Evolutionary conservation across 2,329 filamentous ascomycete species (phyloP), one percentile per base, ranked within the genome.

Genomic region (Alternaria postmessia): DNA sequence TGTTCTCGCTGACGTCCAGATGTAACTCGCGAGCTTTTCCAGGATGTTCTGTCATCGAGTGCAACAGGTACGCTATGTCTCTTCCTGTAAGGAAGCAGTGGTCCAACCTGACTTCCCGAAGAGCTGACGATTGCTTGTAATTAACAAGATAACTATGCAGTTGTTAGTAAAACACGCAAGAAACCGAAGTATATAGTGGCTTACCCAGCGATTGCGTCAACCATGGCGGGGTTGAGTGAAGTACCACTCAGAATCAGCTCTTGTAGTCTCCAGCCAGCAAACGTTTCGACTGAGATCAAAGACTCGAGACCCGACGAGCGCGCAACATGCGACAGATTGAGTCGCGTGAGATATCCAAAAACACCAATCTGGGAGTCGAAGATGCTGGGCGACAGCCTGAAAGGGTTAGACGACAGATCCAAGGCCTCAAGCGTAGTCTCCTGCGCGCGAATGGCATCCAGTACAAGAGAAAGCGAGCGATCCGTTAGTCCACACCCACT

Each of bases 281-380:
- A 79, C 4, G 88, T 89, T 67, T 91, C 88, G 8, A 88, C 82
- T 12, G 87, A 83, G 52, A 91, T 84, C n/a, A 91, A 78, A 11
- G 89, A 84, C 61, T 90, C 87, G 0, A 83, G 77, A 3, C 87
- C 87, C 6, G 88, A 88, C 1, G 87, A 89, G 57, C 87, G 83
- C 8, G 87, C 85, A 20, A 90, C 83, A 57, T 89, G 85, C 8
- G 89, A 90, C 3, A 92, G 77, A 65, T 91, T 87, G 54, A 91
- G 81, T 65, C 86, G 89, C 41, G 88, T 85, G 38, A 92, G 84
- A 57, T 86, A 88, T 36, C 85, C 84, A 77, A 91, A 91, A 55
- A 88, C 86, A 24, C 86, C 85, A 72, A 91, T 86, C 61, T 89
- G 87, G 49, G 85, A 85, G 65, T 89, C 88, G 54, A 91, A 88